phyloP scores from a whole-genome alignment of 1,284 basidiomycete genomes.

The Fomitopsis pinicola region DNA sequence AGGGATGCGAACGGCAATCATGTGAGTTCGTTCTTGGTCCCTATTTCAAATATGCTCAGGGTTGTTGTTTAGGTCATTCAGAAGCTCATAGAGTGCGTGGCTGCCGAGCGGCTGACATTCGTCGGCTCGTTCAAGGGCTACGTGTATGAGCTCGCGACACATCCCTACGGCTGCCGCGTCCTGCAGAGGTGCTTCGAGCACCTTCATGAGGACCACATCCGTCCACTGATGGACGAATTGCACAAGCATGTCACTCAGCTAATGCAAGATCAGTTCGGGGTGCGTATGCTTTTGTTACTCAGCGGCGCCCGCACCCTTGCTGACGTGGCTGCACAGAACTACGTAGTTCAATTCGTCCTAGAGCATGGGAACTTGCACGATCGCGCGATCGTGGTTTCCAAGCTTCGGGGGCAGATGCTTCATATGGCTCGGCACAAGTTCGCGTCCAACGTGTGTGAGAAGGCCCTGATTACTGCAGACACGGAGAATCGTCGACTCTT shows the following conservation, averaged over 20 bases:
- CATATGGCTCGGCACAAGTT: slow-evolving; percentile 89
- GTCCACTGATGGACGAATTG: slow-evolving; percentile 82
- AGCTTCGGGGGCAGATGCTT: slow-evolving; percentile 78
- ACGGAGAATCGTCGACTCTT: slow-evolving; percentile 60
- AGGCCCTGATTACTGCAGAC: slow-evolving; percentile 73
- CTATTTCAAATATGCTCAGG: background rate
- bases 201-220: slow-evolving; percentile 64
- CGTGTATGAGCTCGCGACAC: slow-evolving; percentile 82
- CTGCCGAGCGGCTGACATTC: slow-evolving; percentile 74
- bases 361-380: slow-evolving; percentile 76
- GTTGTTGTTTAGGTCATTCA: slow-evolving; percentile 62
- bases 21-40: slow-evolving; percentile 41
- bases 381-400: slow-evolving; percentile 61
- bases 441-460: slow-evolving; percentile 96
- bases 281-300: slow-evolving; percentile 33
- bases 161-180: slow-evolving; percentile 95
- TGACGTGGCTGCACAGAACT: slow-evolving; percentile 55
- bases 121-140: slow-evolving; percentile 77
- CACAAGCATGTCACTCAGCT: slow-evolving; percentile 68
- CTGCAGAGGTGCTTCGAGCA: slow-evolving; percentile 92
- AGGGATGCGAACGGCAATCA: slow-evolving; percentile 96
- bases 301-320: background rate
- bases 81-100: slow-evolving; percentile 81
- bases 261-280: slow-evolving; percentile 88
- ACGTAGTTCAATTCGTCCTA: slow-evolving; percentile 93